phyloP scores from a whole-genome alignment of 169 alveolate species.

The Amoebophrya sp. region DNA sequence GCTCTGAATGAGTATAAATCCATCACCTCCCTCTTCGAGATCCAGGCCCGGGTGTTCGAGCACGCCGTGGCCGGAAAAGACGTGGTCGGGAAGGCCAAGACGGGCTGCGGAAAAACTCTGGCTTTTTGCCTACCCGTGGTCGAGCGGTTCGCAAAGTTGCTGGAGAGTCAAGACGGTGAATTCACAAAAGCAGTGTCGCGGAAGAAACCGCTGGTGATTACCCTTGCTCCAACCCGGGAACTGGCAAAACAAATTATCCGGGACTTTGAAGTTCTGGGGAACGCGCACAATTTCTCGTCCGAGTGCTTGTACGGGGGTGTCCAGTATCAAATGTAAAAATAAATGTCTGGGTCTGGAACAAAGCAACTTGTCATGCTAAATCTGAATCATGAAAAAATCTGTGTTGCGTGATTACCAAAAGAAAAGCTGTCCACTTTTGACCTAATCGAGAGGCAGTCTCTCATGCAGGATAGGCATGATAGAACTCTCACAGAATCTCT shows the following conservation, averaged over 20 bases:
- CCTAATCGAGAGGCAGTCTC: too few species aligned
- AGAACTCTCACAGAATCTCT: too few species aligned
- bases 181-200: not conserved
- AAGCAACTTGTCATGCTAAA: too few species aligned
- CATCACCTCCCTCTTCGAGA: slow-evolving; percentile 29
- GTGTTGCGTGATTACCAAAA: too few species aligned
- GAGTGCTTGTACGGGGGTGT: slow-evolving; percentile 43
- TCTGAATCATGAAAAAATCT: too few species aligned
- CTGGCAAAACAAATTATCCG: slow-evolving; percentile 42
- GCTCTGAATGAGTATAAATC: not conserved
- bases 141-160: slow-evolving; percentile 18
- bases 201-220: not conserved
- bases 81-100: slow-evolving; percentile 47
- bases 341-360: too few species aligned
- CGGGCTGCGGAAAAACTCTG: slow-evolving; percentile 50
- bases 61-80: slow-evolving; percentile 39
- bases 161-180: not conserved
- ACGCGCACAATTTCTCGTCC: slow-evolving; percentile 28
- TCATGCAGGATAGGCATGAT: too few species aligned
- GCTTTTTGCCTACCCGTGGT: slow-evolving; percentile 44
- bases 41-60: slow-evolving; percentile 38
- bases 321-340: too few species aligned
- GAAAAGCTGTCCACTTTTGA: too few species aligned
- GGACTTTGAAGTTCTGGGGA: slow-evolving; percentile 41
- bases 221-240: slow-evolving; percentile 33